Evolutionary conservation across 2,329 filamentous ascomycete species (phyloP).

Genomic region (Coleophoma crateriformis): DNA sequence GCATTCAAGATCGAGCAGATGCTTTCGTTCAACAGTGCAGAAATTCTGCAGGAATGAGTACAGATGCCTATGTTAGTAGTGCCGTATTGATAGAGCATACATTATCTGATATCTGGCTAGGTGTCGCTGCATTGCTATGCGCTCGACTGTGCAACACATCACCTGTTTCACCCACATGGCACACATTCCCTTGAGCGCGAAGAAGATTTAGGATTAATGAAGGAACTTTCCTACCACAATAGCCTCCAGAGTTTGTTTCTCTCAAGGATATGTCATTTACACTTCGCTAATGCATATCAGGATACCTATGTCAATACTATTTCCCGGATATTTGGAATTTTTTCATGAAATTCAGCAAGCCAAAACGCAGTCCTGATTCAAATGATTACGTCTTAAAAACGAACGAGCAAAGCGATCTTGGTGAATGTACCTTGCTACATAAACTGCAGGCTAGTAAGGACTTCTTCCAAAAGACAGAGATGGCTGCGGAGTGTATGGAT

Average conservation of each 20-base stretch:
- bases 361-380: constrained; percentile 39
- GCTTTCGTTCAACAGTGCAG: constrained; percentile 50
- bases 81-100: background rate
- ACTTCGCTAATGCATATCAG: constrained; percentile 35
- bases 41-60: constrained; percentile 34
- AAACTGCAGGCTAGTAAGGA: constrained; percentile 48
- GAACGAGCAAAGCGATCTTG: constrained; percentile 37
- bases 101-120: background rate
- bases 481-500: constrained; percentile 64
- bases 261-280: background rate
- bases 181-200: constrained; percentile 50
- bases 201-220: constrained; percentile 61
- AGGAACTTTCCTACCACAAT: constrained; percentile 61
- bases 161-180: constrained; percentile 63
- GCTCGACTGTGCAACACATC: constrained; percentile 63
- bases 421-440: constrained; percentile 51
- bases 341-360: constrained; percentile 83
- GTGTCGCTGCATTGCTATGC: constrained; percentile 58
- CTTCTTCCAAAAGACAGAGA: constrained; percentile 44
- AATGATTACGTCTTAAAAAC: constrained; percentile 53
- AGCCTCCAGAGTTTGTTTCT: constrained; percentile 52
- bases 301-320: constrained; percentile 46
- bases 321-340: constrained; percentile 97
- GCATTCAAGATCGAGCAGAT: constrained; percentile 50
- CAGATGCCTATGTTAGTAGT: constrained; percentile 54